Percentiles rank a stretch among this genome's conserved stretches.
Evolutionary conservation across 1,139 yeast species (phyloP).

Genomic region (Debaryomycetaceae sp.): DNA sequence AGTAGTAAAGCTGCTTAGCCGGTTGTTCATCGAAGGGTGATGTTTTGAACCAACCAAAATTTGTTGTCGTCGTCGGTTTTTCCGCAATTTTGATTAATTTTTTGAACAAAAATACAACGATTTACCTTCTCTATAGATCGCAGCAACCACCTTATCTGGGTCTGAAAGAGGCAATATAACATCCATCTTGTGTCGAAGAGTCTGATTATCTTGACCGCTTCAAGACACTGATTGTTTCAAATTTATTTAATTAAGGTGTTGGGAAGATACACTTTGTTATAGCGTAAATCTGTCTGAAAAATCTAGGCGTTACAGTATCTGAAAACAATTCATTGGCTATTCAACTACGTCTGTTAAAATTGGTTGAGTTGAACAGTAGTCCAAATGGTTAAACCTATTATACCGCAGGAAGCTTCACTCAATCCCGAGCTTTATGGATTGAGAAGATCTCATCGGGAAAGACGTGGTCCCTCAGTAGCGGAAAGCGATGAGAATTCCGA

Average conservation of each 20-base stretch:
- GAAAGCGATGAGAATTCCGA: constrained; percentile 44
- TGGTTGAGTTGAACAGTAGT: background rate
- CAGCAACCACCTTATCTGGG: background rate
- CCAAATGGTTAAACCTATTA: constrained; percentile 16
- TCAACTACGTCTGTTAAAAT: background rate
- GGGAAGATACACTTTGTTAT: background rate
- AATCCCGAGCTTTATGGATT: constrained; percentile 92
- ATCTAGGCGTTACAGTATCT: background rate
- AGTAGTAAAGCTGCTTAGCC: background rate
- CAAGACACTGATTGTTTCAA: background rate
- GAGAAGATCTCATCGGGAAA: constrained; percentile 79
- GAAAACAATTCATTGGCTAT: background rate
- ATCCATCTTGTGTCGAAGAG: background rate
- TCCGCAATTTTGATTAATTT: constrained; percentile 8
- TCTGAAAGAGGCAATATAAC: background rate
- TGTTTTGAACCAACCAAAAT: background rate
- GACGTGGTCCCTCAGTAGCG: constrained; percentile 35
- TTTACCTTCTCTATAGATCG: background rate
- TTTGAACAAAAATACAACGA: constrained; percentile 1
- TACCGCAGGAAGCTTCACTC: constrained; percentile 43
- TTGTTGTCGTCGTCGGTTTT: constrained; percentile 9
- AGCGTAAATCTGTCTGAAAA: background rate
- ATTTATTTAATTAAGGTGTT: background rate
- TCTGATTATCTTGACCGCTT: background rate
- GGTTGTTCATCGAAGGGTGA: background rate